Base-by-base conservation (phyloP, 2,329 filamentous ascomycete genomes). In the Aspergillus fructus region DNA sequence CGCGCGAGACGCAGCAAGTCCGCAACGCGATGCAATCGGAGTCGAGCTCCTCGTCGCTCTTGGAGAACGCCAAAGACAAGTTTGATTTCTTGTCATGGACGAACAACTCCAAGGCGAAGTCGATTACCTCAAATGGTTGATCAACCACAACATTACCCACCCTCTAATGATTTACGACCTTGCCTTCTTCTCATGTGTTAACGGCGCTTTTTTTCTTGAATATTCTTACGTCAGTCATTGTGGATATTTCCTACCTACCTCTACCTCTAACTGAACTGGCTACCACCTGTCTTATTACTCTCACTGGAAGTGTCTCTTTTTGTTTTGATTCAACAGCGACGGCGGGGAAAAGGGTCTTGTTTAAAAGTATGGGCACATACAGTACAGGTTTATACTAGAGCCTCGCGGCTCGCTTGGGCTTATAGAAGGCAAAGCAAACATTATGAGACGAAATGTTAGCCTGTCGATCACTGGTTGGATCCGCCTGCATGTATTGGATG, bases 31-130 rank as follows among this genome's bases (percentile, higher is more conserved):
- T 68, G n/a, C 65, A 66, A 11, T 52, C 68, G 9, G 68, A 71
- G 30, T 65, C 73, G 11, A 66, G 68, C 40, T 60, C 69, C 30
- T 40, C 51, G 17, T 71, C 74, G 7, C 67, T 72, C 23, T 64
- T 73, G 41, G 75, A 77, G 49, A 72, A 71, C 54, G 66, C 71
- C n/a, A 80, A 77, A 61, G 79, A 82, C 41, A 81, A 78, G 60
- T 81, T 82, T 52, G 81, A 82, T 62, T 78, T 83, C 59, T 74
- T 82, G 48, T 74, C 75, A 30, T 83, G 80, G 80, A 78, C 80
- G 37, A 75, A 79, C 58, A 72, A 70, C 21, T 76, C 74, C 24
- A 78, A 77, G 59, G 61, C 70, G 11, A 77, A 77, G 63, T 71
- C 74, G 8, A 68, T 76, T 17, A 64, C 68, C 27, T 72, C 68